A percentile compares a stretch with the other conserved stretches of the same genome.
These are phyloP conservation scores for Fraxinus sp. DNA, from an alignment of 305 asterid genomes.

Conservation along the genomic window DNA sequence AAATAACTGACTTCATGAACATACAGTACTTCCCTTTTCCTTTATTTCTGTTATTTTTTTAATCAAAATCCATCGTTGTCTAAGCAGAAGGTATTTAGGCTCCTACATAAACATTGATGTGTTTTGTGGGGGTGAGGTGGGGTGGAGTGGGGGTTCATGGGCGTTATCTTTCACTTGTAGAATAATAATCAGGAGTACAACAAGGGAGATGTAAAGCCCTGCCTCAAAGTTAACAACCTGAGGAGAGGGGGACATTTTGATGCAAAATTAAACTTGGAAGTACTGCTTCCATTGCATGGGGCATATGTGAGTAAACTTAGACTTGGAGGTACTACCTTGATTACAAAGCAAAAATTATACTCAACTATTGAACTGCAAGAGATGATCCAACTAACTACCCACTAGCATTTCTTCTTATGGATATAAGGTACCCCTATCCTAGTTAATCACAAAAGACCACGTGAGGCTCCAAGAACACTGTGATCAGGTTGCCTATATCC, in stretches of 20 bases:
- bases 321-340: background rate
- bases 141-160: background rate
- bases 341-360: background rate
- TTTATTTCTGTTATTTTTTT: background rate
- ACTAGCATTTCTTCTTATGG: background rate
- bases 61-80: background rate
- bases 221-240: background rate
- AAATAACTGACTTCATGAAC: background rate
- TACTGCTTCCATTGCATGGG: background rate
- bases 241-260: background rate
- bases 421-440: background rate
- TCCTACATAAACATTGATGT: background rate
- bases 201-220: background rate
- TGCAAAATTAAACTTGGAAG: slow-evolving; percentile 1
- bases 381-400: background rate
- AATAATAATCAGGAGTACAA: background rate
- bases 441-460: background rate
- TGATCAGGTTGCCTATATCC: background rate
- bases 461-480: background rate
- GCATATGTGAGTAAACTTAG: background rate
- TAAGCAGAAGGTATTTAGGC: background rate
- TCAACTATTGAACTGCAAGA: background rate
- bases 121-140: background rate
- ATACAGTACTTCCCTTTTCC: background rate
- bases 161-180: background rate